These are phyloP conservation scores for Candida ponderosae DNA, from an alignment of 805 yeast species.

Conservation along the genomic window DNA sequence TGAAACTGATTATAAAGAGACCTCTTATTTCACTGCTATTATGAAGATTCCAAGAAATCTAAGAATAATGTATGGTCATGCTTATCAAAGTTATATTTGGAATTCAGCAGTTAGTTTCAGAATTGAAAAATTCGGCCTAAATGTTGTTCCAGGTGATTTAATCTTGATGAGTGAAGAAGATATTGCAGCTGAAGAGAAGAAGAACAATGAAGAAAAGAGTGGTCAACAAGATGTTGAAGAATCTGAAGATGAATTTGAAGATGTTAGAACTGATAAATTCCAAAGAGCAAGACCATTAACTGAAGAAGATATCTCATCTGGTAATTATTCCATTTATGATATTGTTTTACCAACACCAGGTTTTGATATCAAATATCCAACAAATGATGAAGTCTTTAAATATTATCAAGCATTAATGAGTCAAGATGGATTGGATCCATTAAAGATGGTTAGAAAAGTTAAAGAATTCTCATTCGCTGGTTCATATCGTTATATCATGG, in stretches of 20 bases:
- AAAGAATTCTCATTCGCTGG: conserved; percentile 91
- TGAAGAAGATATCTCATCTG: conserved; percentile 55
- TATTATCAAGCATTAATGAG: conserved; percentile 70
- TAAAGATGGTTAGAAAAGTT: conserved; percentile 74
- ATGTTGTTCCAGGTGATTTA: conserved; percentile 75
- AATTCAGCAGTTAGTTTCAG: conserved; percentile 77
- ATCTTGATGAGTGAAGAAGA: conserved; percentile 36
- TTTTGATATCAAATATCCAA: conserved; percentile 81
- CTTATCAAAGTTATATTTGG: conserved; percentile 96
- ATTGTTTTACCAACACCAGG: conserved; percentile 97
- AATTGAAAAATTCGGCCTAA: conserved; percentile 59
- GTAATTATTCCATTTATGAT: conserved; percentile 64
- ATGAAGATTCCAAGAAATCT: conserved; percentile 88
- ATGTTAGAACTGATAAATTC: conserved; percentile 47
- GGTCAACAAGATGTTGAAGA: conserved; percentile 20
- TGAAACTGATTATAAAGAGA: conserved; percentile 36
- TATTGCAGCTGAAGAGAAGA: conserved; percentile 11
- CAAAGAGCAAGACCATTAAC: conserved; percentile 71
- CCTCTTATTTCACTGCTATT: conserved; percentile 69
- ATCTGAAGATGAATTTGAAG: conserved; percentile 59
- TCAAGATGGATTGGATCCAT: conserved; percentile 76
- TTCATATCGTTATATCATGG: conserved; percentile 68
- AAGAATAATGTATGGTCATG: conserved; percentile 93
- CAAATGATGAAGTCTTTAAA: conserved; percentile 47
- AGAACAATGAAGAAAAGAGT: background rate